Evolutionary conservation across 148 eudicot species (phyloP).

Genomic region (Beta vulgaris): DNA sequence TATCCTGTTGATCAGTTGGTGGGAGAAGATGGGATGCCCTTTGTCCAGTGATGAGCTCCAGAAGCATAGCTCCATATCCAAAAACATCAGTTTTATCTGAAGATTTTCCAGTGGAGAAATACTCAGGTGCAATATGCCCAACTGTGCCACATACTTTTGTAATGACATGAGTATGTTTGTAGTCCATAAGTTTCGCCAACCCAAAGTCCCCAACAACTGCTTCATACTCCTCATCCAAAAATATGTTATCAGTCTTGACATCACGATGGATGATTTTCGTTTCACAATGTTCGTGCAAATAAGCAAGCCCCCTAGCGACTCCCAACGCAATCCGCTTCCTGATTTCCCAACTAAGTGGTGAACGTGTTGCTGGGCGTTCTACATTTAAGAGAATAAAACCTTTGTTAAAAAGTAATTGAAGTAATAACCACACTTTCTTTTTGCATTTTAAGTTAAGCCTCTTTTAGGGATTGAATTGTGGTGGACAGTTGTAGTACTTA

Average conservation of each 20-base stretch:
- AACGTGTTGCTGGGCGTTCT: conserved; percentile 31
- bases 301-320: conserved; percentile 38
- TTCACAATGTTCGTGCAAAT: conserved; percentile 39
- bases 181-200: conserved; percentile 38
- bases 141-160: conserved; percentile 40
- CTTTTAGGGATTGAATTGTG: no score
- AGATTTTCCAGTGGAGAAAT: no score
- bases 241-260: conserved; percentile 40
- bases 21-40: conserved; percentile 45
- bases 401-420: no score
- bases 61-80: conserved; percentile 45
- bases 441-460: no score
- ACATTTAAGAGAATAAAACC: neutral
- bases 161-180: conserved; percentile 39
- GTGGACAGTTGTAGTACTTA: no score
- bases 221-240: conserved; percentile 38
- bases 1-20: conserved; percentile 36
- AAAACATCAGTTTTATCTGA: no score
- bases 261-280: conserved; percentile 39
- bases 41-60: conserved; percentile 44
- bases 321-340: conserved; percentile 35
- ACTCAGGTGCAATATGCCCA: no score
- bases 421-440: no score
- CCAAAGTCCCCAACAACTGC: conserved; percentile 43
- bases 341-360: conserved; percentile 34